Evolutionary conservation across 768 basidiomycete genomes (phyloP), one percentile per base, ranked within the genome.

Genomic region (Basidioascus undulatus): DNA sequence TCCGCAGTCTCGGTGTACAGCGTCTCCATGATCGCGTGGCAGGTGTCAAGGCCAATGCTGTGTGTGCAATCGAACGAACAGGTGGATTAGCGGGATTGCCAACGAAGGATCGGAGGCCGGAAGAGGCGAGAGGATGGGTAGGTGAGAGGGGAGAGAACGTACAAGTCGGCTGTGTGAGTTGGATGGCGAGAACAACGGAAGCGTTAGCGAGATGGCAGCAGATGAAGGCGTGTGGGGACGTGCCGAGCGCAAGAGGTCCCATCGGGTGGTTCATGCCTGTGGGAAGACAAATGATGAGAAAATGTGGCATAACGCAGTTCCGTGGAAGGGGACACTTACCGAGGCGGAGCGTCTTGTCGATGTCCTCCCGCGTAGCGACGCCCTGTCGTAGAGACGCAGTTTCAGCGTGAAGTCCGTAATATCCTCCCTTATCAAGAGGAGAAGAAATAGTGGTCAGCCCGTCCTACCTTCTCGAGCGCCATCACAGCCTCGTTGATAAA

Each of bases 401-500:
- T 27, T 45, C 18, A 47, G 20, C 19, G 9, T 5, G 8, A 13
- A 2, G 16, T 20, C 9, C 5, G 5, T n/a, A n/a, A n/a, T n/a
- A n/a, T n/a, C n/a, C n/a, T n/a, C n/a, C n/a, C n/a, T n/a, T n/a
- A n/a, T n/a, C n/a, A n/a, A n/a, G n/a, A n/a, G n/a, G n/a, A n/a
- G n/a, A n/a, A n/a, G n/a, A n/a, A n/a, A n/a, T n/a, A n/a, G n/a
- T n/a, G n/a, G n/a, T n/a, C n/a, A n/a, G n/a, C n/a, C n/a, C n/a
- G n/a, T n/a, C n/a, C n/a, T 37, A 79, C 82, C 66, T 78, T 82
- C 58, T 94, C 87, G 1, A 96, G 63, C 49, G 74, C 75, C 72
- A 89, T 77, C 49, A 94, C 82, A 0, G 87, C 87, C 66, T 96
- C 89, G 49, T 94, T 96, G 50, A 96, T 76, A 60, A 86, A 94